Conservation (phyloP, 2,329 filamentous ascomycete species). For the Mycocentrospora acerina region DNA sequence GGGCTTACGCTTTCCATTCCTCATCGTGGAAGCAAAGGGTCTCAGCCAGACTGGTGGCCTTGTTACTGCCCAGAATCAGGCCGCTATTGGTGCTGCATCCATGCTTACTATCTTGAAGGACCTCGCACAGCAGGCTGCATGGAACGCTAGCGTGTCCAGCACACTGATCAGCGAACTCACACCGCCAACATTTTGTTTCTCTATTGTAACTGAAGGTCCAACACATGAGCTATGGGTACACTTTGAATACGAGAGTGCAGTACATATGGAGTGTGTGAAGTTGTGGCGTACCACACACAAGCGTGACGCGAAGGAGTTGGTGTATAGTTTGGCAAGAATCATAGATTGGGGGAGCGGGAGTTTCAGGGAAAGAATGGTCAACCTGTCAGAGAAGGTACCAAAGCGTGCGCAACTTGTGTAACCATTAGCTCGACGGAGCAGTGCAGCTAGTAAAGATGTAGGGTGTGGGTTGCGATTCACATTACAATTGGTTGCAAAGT, state of each 20-base stretch:
- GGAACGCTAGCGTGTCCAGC: neutral
- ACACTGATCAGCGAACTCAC: too few species aligned
- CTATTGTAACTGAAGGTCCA: constrained; percentile 13
- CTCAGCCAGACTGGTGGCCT: constrained; percentile 14
- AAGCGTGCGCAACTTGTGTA: too few species aligned
- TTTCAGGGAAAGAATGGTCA: too few species aligned
- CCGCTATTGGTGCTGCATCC: constrained; percentile 15
- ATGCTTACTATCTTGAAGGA: constrained; percentile 16
- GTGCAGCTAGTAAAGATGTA: too few species aligned
- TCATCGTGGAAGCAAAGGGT: constrained; percentile 18
- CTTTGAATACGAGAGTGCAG: constrained; percentile 8
- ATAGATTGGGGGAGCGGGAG: too few species aligned
- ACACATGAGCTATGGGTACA: constrained; percentile 22
- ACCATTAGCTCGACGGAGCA: too few species aligned
- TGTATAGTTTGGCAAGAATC: too few species aligned
- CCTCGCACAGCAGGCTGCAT: constrained; percentile 10
- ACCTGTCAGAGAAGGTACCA: too few species aligned
- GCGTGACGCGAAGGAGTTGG: too few species aligned
- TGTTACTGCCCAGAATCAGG: constrained; percentile 20
- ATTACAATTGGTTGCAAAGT: too few species aligned
- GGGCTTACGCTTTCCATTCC: constrained; percentile 19
- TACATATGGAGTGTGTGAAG: constrained; percentile 11
- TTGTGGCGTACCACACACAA: constrained; percentile 10
- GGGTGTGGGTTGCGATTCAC: too few species aligned
- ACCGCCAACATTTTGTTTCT: constrained; percentile 5